A percentile compares a stretch with the other conserved stretches of the same genome.
Evolutionary conservation across 768 basidiomycete species (phyloP).

Genomic region (Naganishia antarctica): DNA sequence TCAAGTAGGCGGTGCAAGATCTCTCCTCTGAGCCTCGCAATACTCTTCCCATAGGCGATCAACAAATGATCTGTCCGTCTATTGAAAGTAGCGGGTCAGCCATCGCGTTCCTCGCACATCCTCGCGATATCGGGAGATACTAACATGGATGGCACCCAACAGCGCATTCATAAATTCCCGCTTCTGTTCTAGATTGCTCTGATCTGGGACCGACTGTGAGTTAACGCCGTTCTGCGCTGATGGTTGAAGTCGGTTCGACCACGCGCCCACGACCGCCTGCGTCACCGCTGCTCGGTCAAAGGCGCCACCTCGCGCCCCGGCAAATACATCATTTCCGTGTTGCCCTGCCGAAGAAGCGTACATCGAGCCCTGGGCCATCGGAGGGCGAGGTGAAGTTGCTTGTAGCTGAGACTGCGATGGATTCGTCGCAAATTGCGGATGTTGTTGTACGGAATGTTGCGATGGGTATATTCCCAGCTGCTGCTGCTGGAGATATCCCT

Average conservation of each 20-base stretch:
- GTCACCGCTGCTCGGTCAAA: neutral
- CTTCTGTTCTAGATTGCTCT: conserved; percentile 9
- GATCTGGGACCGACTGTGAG: neutral
- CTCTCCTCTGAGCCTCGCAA: neutral
- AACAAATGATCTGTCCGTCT: conserved; percentile 9
- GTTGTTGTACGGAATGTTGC: neutral
- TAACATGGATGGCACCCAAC: conserved; percentile 20
- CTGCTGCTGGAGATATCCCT: neutral
- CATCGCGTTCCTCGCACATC: too few relatives aligned
- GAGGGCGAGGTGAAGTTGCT: neutral
- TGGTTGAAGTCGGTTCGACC: neutral
- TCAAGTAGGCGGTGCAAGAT: neutral
- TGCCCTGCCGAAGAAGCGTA: too few relatives aligned
- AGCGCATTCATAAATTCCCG: conserved; percentile 8
- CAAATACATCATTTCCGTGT: neutral
- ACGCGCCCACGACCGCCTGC: neutral
- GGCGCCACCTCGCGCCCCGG: neutral
- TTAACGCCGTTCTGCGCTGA: neutral
- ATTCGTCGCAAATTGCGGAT: neutral
- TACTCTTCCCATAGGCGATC: conserved; percentile 14
- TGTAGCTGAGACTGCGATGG: neutral
- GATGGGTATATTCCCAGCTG: too few relatives aligned
- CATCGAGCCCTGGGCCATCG: too few relatives aligned
- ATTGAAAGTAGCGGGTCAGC: neutral
- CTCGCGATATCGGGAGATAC: too few relatives aligned